Conservation (phyloP, 345 rosid species). For the Citrus hindsii region DNA sequence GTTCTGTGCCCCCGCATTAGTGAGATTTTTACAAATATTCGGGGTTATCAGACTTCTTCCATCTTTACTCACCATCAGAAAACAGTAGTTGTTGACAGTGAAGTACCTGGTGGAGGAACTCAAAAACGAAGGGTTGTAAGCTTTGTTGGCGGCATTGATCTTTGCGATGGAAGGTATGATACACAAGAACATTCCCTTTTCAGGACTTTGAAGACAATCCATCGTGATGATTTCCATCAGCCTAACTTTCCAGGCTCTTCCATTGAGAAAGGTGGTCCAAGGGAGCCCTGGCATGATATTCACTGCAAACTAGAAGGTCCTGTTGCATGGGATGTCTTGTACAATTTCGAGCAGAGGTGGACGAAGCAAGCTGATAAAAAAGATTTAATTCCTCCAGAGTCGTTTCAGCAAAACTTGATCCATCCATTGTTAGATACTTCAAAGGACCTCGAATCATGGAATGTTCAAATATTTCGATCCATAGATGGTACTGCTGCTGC, state of each 20-base stretch:
- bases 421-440: constrained; percentile 23
- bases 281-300: constrained; percentile 97
- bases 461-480: constrained; percentile 68
- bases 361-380: constrained; percentile 40
- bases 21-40: constrained; percentile 40
- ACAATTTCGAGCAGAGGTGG: constrained; percentile 95
- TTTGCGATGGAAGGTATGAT: constrained; percentile 84
- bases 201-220: constrained; percentile 45
- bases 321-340: constrained; percentile 82
- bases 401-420: constrained; percentile 20
- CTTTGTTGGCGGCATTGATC: constrained; percentile 89
- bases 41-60: constrained; percentile 40
- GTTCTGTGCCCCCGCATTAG: constrained; percentile 62
- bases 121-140: constrained; percentile 57
- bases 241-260: constrained; percentile 66
- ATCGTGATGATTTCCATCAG: constrained; percentile 73
- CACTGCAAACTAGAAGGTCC: constrained; percentile 90
- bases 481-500: constrained; percentile 52
- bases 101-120: constrained; percentile 13
- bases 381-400: constrained; percentile 28
- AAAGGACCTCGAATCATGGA: constrained; percentile 43
- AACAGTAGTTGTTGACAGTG: constrained; percentile 55
- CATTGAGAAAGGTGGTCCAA: constrained; percentile 73
- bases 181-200: constrained; percentile 71
- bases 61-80: constrained; percentile 90